Evolutionary conservation across 2,329 filamentous ascomycete species (phyloP), one percentile per base, ranked within the genome.

Genomic region (Aureobasidium sp.): DNA sequence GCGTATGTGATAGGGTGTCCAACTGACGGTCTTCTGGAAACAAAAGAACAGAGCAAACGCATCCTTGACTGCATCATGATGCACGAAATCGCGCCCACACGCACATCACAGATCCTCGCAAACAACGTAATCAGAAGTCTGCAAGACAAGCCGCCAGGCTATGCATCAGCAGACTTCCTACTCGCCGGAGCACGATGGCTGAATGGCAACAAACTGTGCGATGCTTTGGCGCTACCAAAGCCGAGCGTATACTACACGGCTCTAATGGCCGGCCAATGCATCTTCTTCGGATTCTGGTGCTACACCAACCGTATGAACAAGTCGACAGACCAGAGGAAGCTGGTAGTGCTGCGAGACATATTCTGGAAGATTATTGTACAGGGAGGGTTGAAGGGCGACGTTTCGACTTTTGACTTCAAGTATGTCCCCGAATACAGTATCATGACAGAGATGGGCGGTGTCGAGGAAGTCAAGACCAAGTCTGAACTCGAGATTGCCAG

Each of bases 51-150:
- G 37, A 85, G 86, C 1, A 84, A 81, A 66, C 77, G 77, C 2
- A 80, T 85, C 69, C 87, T 91, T 83, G 88, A 92, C 67, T 83
- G 82, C 0, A 75, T 91, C 1, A 72, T 90, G 20, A 74, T 83
- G 31, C 80, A 85, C 31, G 89, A 92, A 71, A 80, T 91, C 22
- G 70, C 82, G 29, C 89, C 89, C 0, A 86, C 83, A 0, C 74
- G 79, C 0, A 87, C 82, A 22, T 87, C 83, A 0, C 79, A 80
- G 49, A 78, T 86, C 7, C 78, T 93, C 29, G 87, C 87, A 3
- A 87, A 88, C 72, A 93, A 92, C 70, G 87, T 92, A 68, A 86
- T 93, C 67, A 80, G 83, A 3, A 82, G 83, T 3, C 78, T 92
- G n/a, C 80, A 87, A 67, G 78, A 81, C 55, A 82, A 84, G 44